These are phyloP conservation scores for Pythium brachiatum DNA, from an alignment of 352 stramenopile genomes.

Conservation along the genomic window DNA sequence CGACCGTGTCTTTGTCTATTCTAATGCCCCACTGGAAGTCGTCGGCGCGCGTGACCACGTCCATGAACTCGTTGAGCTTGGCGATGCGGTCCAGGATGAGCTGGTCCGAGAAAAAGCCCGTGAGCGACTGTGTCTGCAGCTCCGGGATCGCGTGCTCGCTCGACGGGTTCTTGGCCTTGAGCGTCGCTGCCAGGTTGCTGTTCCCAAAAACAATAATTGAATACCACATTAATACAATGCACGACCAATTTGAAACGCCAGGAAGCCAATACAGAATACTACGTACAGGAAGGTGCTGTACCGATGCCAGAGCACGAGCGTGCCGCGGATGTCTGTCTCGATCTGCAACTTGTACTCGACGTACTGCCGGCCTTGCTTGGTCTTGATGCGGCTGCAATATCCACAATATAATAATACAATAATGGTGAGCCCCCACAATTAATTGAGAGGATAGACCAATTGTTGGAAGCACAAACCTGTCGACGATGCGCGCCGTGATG, in stretches of 20 bases:
- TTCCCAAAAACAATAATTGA: not conserved
- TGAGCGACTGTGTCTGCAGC: conserved; percentile 81
- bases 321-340: conserved; percentile 84
- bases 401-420: not conserved
- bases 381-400: conserved; percentile 70
- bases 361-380: conserved; percentile 82
- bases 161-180: conserved; percentile 78
- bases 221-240: not conserved
- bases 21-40: conserved; percentile 88
- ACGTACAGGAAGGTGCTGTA: conserved; percentile 88
- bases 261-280: no score
- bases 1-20: conserved; percentile 89
- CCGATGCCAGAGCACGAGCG: conserved; percentile 83
- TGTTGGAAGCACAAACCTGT: no score
- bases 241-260: no score
- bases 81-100: conserved; percentile 84
- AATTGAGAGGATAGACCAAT: no score
- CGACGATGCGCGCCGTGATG: conserved; percentile 80
- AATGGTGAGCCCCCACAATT: not conserved
- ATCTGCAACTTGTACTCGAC: conserved; percentile 89
- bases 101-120: conserved; percentile 81
- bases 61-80: conserved; percentile 85
- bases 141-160: conserved; percentile 75
- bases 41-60: conserved; percentile 80
- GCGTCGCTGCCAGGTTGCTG: conserved; percentile 73